phyloP scores from a whole-genome alignment of 2,329 filamentous ascomycete species.

The Teratosphaeria nubilosa region DNA sequence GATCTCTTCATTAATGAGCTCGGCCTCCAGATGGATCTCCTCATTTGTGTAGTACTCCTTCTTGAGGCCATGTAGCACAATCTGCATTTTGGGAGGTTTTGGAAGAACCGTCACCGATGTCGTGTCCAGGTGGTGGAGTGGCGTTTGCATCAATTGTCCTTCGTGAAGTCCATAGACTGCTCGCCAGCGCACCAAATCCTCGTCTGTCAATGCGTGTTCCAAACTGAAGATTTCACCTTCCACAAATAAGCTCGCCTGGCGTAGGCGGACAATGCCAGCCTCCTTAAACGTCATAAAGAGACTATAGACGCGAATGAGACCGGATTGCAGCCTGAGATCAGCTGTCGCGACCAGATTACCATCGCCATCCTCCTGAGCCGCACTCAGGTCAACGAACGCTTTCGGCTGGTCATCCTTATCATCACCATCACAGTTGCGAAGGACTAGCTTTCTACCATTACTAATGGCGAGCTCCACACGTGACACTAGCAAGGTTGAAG shows the following conservation, averaged over 20 bases:
- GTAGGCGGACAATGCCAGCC: conserved; percentile 63
- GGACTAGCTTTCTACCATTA: not conserved
- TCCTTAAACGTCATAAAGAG: conserved; percentile 63
- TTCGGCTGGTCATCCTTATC: not conserved
- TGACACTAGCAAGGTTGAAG: conserved; percentile 11
- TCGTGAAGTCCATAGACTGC: conserved; percentile 6
- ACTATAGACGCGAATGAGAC: conserved; percentile 36
- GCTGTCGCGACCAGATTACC: conserved; percentile 21
- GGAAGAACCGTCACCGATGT: conserved; percentile 64
- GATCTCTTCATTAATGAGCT: conserved; percentile 73
- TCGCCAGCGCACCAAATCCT: not conserved
- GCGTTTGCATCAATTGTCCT: conserved; percentile 6
- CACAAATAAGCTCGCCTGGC: conserved; percentile 54
- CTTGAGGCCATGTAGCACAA: conserved; percentile 52
- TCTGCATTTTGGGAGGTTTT: conserved; percentile 82
- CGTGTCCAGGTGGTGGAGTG: conserved; percentile 34
- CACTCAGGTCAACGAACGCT: not conserved
- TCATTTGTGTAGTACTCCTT: conserved; percentile 83
- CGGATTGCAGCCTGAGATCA: conserved; percentile 57
- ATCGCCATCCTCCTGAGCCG: not conserved
- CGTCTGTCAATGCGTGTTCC: conserved; percentile 48
- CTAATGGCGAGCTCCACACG: conserved; percentile 2
- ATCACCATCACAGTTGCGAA: not conserved
- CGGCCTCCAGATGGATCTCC: conserved; percentile 55
- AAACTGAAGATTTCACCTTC: conserved; percentile 57